Conservation (phyloP, 768 basidiomycete species). For the Leucosporidium yakuticum region DNA sequence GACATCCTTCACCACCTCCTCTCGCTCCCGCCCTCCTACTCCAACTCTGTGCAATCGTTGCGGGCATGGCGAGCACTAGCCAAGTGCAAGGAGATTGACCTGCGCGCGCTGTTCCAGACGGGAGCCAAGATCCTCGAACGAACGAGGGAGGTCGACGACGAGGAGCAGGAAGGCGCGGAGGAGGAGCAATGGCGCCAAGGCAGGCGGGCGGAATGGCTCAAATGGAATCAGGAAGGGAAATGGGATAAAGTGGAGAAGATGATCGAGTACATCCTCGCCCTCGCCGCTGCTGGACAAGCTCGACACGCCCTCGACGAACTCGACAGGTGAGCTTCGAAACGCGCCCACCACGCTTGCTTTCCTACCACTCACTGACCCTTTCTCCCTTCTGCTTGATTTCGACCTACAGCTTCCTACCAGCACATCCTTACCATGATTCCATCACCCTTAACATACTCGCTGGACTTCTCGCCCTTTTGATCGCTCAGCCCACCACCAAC, state of each 20-base stretch:
- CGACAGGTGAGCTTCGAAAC: constrained; percentile 15
- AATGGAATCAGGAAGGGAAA: constrained; percentile 20
- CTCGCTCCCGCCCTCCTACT: constrained; percentile 14
- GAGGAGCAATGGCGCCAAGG: not conserved
- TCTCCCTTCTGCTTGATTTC: not conserved
- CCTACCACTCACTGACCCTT: not conserved
- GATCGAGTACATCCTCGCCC: constrained; percentile 23
- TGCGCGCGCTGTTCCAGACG: constrained; percentile 11
- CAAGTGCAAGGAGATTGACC: constrained; percentile 23
- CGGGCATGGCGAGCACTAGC: constrained; percentile 25
- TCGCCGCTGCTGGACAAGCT: constrained; percentile 15
- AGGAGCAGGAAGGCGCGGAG: constrained; percentile 14
- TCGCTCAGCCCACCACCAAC: constrained; percentile 15
- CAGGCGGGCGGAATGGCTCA: constrained; percentile 28
- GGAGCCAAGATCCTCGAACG: constrained; percentile 24
- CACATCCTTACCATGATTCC: constrained; percentile 32
- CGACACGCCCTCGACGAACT: constrained; percentile 31
- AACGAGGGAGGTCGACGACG: not conserved
- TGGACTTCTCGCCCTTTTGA: constrained; percentile 22
- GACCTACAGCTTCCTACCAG: constrained; percentile 13
- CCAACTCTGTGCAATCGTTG: constrained; percentile 4
- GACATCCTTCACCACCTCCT: constrained; percentile 24
- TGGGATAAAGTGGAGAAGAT: constrained; percentile 25
- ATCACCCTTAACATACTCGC: constrained; percentile 28
- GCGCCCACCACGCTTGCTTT: not conserved